Conservation (phyloP, 768 basidiomycete genomes). For the Punctularia strigosozonata region DNA sequence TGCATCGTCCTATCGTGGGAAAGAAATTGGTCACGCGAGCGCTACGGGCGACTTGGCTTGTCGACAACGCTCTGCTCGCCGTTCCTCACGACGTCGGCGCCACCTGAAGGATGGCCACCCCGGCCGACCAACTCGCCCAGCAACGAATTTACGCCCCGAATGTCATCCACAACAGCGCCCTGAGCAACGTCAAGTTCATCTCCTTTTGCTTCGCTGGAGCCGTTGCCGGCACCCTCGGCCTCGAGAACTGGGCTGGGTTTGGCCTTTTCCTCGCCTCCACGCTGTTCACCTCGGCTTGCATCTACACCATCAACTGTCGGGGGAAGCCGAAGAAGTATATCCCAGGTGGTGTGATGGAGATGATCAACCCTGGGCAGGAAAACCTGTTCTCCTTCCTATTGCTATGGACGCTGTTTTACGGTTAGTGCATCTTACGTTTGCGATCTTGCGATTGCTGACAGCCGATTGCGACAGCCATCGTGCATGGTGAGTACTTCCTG, state of each 20-base stretch:
- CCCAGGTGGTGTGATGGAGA: conserved; percentile 48
- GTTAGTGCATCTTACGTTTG: conserved; percentile 28
- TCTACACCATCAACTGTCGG: conserved; percentile 62
- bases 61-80: no score
- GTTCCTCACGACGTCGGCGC: no score
- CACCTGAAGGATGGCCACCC: conserved; percentile 38
- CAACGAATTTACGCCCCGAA: conserved; percentile 61
- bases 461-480: conserved; percentile 22
- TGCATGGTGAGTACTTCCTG: conserved; percentile 28
- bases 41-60: no score
- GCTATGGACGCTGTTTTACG: conserved; percentile 90
- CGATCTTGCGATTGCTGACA: conserved; percentile 5
- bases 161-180: conserved; percentile 46
- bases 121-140: conserved; percentile 33
- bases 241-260: conserved; percentile 79
- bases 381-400: conserved; percentile 85
- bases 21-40: no score
- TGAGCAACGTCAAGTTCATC: conserved; percentile 66
- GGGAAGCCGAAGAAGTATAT: conserved; percentile 53
- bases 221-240: conserved; percentile 79
- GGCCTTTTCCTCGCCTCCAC: conserved; percentile 61
- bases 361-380: conserved; percentile 82
- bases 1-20: no score
- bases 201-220: conserved; percentile 81
- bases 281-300: conserved; percentile 50